These are phyloP conservation scores for Aspergillus nidulans DNA, from an alignment of 495 filamentous ascomycete genomes.

Conservation along the genomic window DNA sequence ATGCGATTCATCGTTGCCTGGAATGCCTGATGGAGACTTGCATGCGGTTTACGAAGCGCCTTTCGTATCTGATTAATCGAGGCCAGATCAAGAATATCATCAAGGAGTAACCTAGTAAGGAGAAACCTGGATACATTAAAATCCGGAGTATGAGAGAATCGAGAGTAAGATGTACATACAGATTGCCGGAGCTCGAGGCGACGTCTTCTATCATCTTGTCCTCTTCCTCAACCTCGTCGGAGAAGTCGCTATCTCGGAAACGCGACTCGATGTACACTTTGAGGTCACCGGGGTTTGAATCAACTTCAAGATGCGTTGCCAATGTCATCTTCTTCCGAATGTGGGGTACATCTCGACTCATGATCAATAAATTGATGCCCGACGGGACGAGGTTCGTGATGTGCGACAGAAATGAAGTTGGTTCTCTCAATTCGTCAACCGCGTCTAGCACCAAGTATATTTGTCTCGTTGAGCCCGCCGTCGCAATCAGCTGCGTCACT, in stretches of 20 bases:
- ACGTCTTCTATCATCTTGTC: neutral
- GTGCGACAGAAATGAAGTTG: neutral
- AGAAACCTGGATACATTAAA: slow-evolving; percentile 1
- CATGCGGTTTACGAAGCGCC: neutral
- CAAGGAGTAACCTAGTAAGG: slow-evolving; percentile 3
- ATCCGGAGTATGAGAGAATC: neutral
- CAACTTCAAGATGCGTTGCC: neutral
- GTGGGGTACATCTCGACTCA: slow-evolving; percentile 7
- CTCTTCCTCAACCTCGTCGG: neutral
- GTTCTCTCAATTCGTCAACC: slow-evolving; percentile 1
- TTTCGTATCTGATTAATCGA: slow-evolving; percentile 6
- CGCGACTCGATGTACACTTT: slow-evolving; percentile 1
- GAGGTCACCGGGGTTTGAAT: neutral
- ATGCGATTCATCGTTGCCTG: slow-evolving; percentile 8
- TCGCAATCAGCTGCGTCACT: neutral
- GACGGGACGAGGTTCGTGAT: neutral
- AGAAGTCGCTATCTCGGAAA: slow-evolving; percentile 7
- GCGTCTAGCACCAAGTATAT: slow-evolving; percentile 10
- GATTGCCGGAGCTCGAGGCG: neutral
- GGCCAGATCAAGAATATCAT: slow-evolving; percentile 6
- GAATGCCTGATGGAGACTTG: slow-evolving; percentile 1
- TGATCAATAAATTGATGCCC: slow-evolving; percentile 3
- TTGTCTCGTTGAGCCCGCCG: neutral
- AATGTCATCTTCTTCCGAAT: slow-evolving; percentile 5
- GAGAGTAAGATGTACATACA: neutral